phyloP scores from a whole-genome alignment of 2,329 filamentous ascomycete species.

The Talaromyces sp. region DNA sequence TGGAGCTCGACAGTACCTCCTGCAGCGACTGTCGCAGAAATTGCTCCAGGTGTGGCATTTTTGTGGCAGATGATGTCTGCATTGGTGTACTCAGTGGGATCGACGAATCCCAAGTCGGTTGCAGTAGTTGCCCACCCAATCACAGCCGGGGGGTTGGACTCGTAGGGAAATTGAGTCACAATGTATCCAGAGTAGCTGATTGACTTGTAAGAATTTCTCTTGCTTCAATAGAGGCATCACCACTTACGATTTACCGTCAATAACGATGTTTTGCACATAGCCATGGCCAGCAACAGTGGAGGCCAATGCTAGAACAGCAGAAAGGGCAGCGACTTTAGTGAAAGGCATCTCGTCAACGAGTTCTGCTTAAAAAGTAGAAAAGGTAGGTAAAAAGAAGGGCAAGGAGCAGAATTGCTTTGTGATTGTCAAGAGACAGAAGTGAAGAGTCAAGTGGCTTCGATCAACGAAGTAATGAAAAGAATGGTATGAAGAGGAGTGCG shows the following conservation, averaged over 20 bases:
- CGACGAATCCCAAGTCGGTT: constrained; percentile 55
- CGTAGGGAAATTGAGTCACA: constrained; percentile 35
- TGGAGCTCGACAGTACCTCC: constrained; percentile 58
- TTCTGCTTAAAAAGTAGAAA: neutral
- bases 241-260: constrained; percentile 34
- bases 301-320: constrained; percentile 30
- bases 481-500: neutral
- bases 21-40: constrained; percentile 57
- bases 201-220: neutral
- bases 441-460: neutral
- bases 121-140: constrained; percentile 56
- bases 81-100: constrained; percentile 43
- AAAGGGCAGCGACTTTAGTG: constrained; percentile 5
- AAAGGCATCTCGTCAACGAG: constrained; percentile 14
- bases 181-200: constrained; percentile 44
- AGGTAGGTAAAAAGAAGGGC: neutral
- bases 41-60: constrained; percentile 39
- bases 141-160: constrained; percentile 36
- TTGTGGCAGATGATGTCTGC: constrained; percentile 59
- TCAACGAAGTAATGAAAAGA: constrained; percentile 5
- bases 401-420: neutral
- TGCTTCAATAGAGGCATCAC: neutral
- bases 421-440: neutral
- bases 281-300: constrained; percentile 41
- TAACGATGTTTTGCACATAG: constrained; percentile 35